Conservation (phyloP, 495 filamentous ascomycete genomes). For the Glutinoglossum americanum region DNA sequence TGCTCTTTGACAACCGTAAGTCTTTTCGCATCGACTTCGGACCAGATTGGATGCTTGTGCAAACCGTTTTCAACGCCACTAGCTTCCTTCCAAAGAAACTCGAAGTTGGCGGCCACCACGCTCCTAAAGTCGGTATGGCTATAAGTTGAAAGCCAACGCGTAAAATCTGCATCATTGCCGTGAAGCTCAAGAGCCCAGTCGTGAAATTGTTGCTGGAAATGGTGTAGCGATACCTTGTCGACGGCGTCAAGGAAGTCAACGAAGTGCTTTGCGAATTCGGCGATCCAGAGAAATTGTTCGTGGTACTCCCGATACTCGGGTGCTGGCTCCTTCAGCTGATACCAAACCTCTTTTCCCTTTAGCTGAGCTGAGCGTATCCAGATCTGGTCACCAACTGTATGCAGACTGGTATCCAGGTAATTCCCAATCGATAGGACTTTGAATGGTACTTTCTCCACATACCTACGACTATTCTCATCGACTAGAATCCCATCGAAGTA, state of each 20-base stretch:
- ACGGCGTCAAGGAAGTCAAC: conserved; percentile 32
- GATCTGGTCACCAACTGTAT: conserved; percentile 28
- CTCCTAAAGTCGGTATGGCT: conserved; percentile 32
- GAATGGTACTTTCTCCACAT: conserved; percentile 33
- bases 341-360: conserved; percentile 29
- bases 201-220: conserved; percentile 33
- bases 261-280: conserved; percentile 41
- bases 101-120: conserved; percentile 29
- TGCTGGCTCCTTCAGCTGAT: conserved; percentile 31
- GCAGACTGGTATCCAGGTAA: conserved; percentile 26
- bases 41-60: conserved; percentile 23
- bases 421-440: conserved; percentile 37
- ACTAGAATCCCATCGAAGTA: conserved; percentile 40
- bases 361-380: conserved; percentile 35
- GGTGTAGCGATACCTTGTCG: conserved; percentile 20
- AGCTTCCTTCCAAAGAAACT: conserved; percentile 42
- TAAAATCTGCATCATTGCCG: conserved; percentile 14
- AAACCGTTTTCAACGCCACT: conserved; percentile 11
- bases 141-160: conserved; percentile 27
- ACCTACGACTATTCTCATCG: conserved; percentile 20
- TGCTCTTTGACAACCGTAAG: conserved; percentile 11
- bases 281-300: conserved; percentile 41
- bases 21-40: conserved; percentile 16
- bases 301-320: conserved; percentile 35
- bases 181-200: conserved; percentile 29